Evolutionary conservation across 208 protist genomes (phyloP).

Genomic region (Crithidia bombi): DNA sequence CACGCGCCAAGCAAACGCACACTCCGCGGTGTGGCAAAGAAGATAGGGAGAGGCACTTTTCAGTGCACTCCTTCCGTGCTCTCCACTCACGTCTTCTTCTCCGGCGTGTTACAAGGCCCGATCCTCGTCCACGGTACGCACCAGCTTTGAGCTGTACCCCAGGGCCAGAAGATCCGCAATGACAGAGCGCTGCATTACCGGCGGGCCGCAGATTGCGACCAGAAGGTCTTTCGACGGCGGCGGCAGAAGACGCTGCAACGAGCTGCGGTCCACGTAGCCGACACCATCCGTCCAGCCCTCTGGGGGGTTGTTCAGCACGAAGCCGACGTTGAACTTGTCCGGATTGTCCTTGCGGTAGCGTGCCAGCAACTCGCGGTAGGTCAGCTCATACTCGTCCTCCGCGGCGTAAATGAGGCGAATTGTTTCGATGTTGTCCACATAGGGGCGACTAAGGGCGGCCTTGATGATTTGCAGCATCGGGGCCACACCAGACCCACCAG

Average conservation of each 20-base stretch:
- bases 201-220: slow-evolving; percentile 75
- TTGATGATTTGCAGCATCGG: slow-evolving; percentile 86
- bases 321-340: slow-evolving; percentile 62
- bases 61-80: neutral
- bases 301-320: slow-evolving; percentile 74
- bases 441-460: slow-evolving; percentile 52
- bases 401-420: slow-evolving; percentile 70
- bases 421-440: slow-evolving; percentile 53
- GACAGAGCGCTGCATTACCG: slow-evolving; percentile 69
- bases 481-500: slow-evolving; percentile 70
- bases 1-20: too few species aligned
- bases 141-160: slow-evolving; percentile 57
- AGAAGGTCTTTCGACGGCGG: slow-evolving; percentile 61
- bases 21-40: too few species aligned
- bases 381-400: slow-evolving; percentile 59
- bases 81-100: slow-evolving; percentile 42
- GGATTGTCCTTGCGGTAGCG: slow-evolving; percentile 41
- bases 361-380: slow-evolving; percentile 52
- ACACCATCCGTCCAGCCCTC: slow-evolving; percentile 68
- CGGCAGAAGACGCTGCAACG: slow-evolving; percentile 59
- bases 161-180: slow-evolving; percentile 38
- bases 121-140: slow-evolving; percentile 55
- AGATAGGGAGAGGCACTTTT: too few species aligned
- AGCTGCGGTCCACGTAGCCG: slow-evolving; percentile 57
- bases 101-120: slow-evolving; percentile 24